Evolutionary conservation across 2,329 filamentous ascomycete species (phyloP).

Genomic region (Fonsecaea monophora): DNA sequence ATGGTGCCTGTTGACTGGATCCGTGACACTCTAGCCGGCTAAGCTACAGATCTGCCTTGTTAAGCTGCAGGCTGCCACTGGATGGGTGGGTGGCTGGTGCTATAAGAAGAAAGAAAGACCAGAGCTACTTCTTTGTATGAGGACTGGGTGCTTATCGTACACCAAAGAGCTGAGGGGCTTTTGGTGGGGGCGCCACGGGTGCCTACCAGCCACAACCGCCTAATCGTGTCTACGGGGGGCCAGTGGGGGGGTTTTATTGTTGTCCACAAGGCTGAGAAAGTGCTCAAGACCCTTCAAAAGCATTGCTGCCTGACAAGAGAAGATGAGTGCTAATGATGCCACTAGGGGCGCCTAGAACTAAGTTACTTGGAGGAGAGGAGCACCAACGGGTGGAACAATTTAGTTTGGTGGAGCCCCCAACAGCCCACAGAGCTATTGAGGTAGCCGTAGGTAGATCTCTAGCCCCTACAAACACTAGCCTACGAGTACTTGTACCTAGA

Average conservation of each 20-base stretch:
- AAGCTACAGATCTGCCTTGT: slow-evolving; percentile 17
- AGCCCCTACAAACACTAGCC: too few species aligned
- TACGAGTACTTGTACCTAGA: too few species aligned
- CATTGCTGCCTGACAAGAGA: neutral
- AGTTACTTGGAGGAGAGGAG: neutral
- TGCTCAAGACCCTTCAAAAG: neutral
- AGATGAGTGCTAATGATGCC: neutral
- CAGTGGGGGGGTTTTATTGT: neutral
- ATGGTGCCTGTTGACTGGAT: slow-evolving; percentile 7
- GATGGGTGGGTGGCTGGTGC: neutral
- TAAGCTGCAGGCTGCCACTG: neutral
- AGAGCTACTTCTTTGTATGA: neutral
- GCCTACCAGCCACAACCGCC: neutral
- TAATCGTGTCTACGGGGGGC: neutral
- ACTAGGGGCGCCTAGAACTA: neutral
- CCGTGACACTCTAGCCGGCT: slow-evolving; percentile 1
- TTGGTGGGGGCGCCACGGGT: neutral
- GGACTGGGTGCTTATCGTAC: neutral
- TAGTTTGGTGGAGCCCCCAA: neutral
- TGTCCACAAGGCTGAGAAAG: neutral
- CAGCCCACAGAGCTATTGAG: too few species aligned
- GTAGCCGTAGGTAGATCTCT: too few species aligned
- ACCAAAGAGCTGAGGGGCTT: neutral
- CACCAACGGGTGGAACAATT: neutral
- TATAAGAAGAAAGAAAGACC: neutral